A percentile compares a stretch with the other conserved stretches of the same genome.
Conservation (phyloP, 2,329 filamentous ascomycete genomes). For the Venturia oleaginea region DNA sequence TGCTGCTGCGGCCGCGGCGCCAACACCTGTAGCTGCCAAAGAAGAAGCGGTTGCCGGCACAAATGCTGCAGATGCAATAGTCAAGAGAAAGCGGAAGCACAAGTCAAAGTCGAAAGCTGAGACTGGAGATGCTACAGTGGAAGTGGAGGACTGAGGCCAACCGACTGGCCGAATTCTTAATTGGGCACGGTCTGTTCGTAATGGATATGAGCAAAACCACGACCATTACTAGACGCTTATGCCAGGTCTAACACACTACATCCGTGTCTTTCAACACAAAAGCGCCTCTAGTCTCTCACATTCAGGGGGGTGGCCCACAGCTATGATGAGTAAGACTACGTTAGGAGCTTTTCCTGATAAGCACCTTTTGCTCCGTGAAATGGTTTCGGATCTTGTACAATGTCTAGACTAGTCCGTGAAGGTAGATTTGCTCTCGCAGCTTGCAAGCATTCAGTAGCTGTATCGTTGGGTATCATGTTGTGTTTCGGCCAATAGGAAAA, state of each 20-base stretch:
- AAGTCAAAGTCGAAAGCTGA: slow-evolving; percentile 30
- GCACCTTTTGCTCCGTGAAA: no score
- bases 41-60: background rate
- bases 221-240: background rate
- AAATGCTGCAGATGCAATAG: background rate
- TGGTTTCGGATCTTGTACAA: background rate
- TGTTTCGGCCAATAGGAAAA: background rate
- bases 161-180: no score
- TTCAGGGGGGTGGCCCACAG: background rate
- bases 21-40: background rate
- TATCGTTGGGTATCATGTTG: background rate
- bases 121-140: background rate
- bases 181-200: background rate
- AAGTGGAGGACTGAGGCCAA: background rate
- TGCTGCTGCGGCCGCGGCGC: slow-evolving; percentile 7
- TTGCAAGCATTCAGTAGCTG: background rate
- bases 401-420: background rate
- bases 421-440: background rate
- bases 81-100: slow-evolving; percentile 26
- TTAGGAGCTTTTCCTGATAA: no score
- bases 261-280: no score
- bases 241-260: background rate
- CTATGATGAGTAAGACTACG: background rate
- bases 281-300: no score
- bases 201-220: background rate